Conservation (phyloP, 768 basidiomycete species). For the Suillus alpinus region DNA sequence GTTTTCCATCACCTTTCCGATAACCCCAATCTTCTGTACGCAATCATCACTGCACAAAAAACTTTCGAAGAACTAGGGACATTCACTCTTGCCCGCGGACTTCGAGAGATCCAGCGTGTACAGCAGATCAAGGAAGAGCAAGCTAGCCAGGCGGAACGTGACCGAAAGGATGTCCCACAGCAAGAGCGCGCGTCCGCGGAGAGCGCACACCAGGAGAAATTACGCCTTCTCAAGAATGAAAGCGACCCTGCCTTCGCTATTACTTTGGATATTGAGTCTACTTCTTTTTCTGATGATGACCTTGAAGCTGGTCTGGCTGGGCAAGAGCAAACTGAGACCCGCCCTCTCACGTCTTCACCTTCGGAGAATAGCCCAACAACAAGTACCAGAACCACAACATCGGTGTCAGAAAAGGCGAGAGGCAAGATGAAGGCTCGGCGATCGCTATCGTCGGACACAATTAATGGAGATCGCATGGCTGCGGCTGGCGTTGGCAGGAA, state of each 20-base stretch:
- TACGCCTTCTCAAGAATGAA: constrained; percentile 58
- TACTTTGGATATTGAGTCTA: constrained; percentile 22
- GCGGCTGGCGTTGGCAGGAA: constrained; percentile 76
- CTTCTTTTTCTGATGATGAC: constrained; percentile 6
- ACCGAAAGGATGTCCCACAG: constrained; percentile 21
- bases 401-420: constrained; percentile 79
- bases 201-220: constrained; percentile 60
- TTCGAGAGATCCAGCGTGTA: constrained; percentile 78
- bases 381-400: constrained; percentile 18
- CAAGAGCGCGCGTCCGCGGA: constrained; percentile 15
- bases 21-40: constrained; percentile 87
- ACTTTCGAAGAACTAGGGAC: constrained; percentile 88
- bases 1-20: constrained; percentile 74
- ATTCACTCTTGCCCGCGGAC: constrained; percentile 82
- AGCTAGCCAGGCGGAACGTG: constrained; percentile 29
- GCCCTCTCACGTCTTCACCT: constrained; percentile 43
- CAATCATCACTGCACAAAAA: constrained; percentile 79
- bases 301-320: constrained; percentile 10
- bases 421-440: constrained; percentile 87
- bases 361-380: constrained; percentile 33
- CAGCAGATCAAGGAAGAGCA: constrained; percentile 75
- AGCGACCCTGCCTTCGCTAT: constrained; percentile 28
- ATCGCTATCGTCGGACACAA: constrained; percentile 49
- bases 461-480: constrained; percentile 62
- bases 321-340: constrained; percentile 15